Base-by-base conservation (phyloP, 2,329 filamentous ascomycete species). In the Fusarium euwallaceae region DNA sequence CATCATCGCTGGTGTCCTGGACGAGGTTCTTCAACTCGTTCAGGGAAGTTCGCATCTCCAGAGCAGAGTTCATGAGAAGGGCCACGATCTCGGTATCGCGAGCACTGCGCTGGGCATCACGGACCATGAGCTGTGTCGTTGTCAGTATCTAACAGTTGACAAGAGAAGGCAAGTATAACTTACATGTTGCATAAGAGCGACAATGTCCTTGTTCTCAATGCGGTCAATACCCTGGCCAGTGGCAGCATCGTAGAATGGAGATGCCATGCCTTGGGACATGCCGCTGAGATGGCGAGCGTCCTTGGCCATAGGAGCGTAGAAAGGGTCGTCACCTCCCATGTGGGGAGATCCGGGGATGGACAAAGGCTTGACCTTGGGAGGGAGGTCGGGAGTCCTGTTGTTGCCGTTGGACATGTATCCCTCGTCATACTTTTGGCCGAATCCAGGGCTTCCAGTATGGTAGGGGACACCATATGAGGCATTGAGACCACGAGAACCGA, bases 31-130 rank as follows among this genome's bases (percentile, higher is more conserved):
- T 98, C 88, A 99, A 94, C 78, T 98, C 95, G 75, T 97, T 94
- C 80, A 98, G 97, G 1, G 95, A 97, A 77, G 94, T 97, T 74
- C 96, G 94, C 95, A 98, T 98, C 84, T 99, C 97, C 14, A 97
- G 93, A 5, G 97, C 96, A 64, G 95, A 95, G 69, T 96, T 93
- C 71, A 99, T 97, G 36, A 99, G 90, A 1, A 97, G 96, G 56
- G 98, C 94, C 20, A 99, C 87, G 65, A 99, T 98, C 83, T 99
- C 97, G 0, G 97, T 98, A 79, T 99, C 97, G 53, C 97, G 91
- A 55, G 97, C 97, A 83, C 97, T 98, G 69, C 97, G 92, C 84
- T 98, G 96, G 45, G 96, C 97, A 84, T 99, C 97, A 39, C 97
- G 93, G 73, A 98, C 97, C 81, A 97, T 98, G 72, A 99, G 92